phyloP scores from a whole-genome alignment of 106 monocot species.

The Gastrodia elata region DNA sequence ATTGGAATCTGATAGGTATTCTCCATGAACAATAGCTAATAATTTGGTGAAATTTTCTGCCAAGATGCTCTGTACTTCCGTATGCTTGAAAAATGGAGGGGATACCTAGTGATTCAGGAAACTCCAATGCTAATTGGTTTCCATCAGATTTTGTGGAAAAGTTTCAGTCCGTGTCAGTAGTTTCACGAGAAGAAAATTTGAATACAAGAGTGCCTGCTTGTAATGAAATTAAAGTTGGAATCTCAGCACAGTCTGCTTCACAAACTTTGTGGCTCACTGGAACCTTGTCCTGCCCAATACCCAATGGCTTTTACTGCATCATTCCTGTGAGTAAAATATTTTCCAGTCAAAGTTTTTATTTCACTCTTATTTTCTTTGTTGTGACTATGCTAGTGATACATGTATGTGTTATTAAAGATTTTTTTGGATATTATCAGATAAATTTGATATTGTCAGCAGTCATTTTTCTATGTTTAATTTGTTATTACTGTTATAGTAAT shows the following conservation, averaged over 20 bases:
- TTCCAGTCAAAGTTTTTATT: background rate
- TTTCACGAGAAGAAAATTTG: constrained; percentile 21
- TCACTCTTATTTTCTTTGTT: background rate
- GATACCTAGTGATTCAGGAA: constrained; percentile 36
- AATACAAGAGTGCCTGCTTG: constrained; percentile 13
- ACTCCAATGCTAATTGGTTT: constrained; percentile 44
- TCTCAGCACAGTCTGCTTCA: constrained; percentile 46
- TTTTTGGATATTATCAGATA: background rate
- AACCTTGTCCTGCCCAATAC: constrained; percentile 54
- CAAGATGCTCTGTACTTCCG: constrained; percentile 15
- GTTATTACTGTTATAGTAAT: background rate
- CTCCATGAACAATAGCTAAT: constrained; percentile 6
- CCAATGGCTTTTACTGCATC: constrained; percentile 89
- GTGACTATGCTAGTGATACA: background rate
- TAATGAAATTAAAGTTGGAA: constrained; percentile 22
- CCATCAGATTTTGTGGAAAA: constrained; percentile 56
- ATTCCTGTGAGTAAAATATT: constrained; percentile 59
- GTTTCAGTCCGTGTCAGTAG: constrained; percentile 46
- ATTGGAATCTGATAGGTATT: constrained; percentile 4
- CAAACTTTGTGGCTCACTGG: constrained; percentile 87
- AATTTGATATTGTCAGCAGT: background rate
- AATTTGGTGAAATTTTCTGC: constrained; percentile 5
- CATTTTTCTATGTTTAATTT: background rate
- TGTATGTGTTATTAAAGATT: background rate
- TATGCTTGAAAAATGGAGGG: constrained; percentile 46